Evolutionary conservation across 140 eudicot species (phyloP).

Genomic region (Cichorium intybus): DNA sequence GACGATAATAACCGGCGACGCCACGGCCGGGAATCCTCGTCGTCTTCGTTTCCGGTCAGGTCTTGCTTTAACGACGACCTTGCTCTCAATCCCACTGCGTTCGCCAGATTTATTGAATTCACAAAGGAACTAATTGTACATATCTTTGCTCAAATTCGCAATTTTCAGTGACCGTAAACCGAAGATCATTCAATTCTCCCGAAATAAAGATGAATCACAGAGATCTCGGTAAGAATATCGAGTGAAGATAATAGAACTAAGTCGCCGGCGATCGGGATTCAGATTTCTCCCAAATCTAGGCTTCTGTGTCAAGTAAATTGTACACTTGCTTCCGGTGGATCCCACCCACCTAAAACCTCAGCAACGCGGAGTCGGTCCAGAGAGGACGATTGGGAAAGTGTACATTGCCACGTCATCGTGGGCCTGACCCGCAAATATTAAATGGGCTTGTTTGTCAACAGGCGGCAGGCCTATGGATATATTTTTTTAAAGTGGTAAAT

Average conservation of each 20-base stretch:
- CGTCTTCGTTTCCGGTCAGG: slow-evolving; percentile 44
- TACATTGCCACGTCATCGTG: slow-evolving; percentile 21
- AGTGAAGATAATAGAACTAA: slow-evolving; percentile 1
- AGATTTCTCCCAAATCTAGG: slow-evolving; percentile 20
- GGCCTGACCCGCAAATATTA: not conserved
- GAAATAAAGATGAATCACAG: not conserved
- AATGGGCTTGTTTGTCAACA: not conserved
- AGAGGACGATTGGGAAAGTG: slow-evolving; percentile 1
- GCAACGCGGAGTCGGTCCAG: slow-evolving; percentile 26
- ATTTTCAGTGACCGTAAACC: slow-evolving; percentile 1
- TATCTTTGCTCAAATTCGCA: not conserved
- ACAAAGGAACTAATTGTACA: slow-evolving; percentile 14
- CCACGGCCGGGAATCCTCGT: slow-evolving; percentile 74
- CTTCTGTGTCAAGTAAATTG: slow-evolving; percentile 10
- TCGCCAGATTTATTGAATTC: slow-evolving; percentile 49
- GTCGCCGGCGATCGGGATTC: slow-evolving; percentile 30
- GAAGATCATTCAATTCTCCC: not conserved
- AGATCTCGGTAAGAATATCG: slow-evolving; percentile 3
- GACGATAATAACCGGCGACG: slow-evolving; percentile 60
- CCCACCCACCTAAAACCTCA: slow-evolving; percentile 27
- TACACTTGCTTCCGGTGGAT: slow-evolving; percentile 26
- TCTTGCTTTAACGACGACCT: slow-evolving; percentile 50
- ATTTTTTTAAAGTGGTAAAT: not conserved
- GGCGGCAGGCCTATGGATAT: not conserved
- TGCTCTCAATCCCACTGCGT: slow-evolving; percentile 50